Evolutionary conservation across 345 rosid genomes (phyloP).

Genomic region (Noccaea bulbosa): DNA sequence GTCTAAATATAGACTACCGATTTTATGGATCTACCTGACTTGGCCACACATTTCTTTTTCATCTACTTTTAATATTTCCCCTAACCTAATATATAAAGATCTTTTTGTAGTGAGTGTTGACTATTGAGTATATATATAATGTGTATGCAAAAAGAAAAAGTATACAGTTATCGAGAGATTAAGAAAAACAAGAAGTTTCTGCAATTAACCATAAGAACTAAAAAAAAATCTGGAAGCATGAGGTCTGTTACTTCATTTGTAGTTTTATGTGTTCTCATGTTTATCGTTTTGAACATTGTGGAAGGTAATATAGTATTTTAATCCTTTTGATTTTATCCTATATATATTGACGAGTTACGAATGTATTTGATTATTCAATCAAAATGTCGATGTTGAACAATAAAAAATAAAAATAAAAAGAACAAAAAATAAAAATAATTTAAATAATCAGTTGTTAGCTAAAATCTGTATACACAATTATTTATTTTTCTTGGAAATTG

Average conservation of each 20-base stretch:
- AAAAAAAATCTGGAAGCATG: not conserved
- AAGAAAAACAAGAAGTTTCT: too few relatives aligned
- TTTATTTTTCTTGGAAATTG: too few relatives aligned
- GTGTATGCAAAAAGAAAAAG: not conserved
- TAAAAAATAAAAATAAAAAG: too few relatives aligned
- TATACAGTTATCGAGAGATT: not conserved
- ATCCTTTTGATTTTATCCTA: too few relatives aligned
- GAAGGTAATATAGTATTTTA: too few relatives aligned
- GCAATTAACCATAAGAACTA: too few relatives aligned
- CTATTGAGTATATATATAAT: constrained; percentile 1
- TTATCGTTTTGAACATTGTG: not conserved
- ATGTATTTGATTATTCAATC: too few relatives aligned
- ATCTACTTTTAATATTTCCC: not conserved
- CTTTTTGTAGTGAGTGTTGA: not conserved
- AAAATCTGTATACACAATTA: too few relatives aligned
- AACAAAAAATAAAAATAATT: too few relatives aligned
- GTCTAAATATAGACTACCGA: not conserved
- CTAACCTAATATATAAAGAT: not conserved
- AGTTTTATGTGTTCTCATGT: constrained; percentile 1
- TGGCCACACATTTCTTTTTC: not conserved
- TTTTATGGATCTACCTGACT: not conserved
- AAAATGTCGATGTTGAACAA: too few relatives aligned
- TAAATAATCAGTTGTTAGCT: too few relatives aligned
- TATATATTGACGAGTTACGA: too few relatives aligned
- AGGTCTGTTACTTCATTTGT: not conserved